Evolutionary conservation across 2,329 filamentous ascomycete species (phyloP).

Genomic region (Fusarium protoensiforme): DNA sequence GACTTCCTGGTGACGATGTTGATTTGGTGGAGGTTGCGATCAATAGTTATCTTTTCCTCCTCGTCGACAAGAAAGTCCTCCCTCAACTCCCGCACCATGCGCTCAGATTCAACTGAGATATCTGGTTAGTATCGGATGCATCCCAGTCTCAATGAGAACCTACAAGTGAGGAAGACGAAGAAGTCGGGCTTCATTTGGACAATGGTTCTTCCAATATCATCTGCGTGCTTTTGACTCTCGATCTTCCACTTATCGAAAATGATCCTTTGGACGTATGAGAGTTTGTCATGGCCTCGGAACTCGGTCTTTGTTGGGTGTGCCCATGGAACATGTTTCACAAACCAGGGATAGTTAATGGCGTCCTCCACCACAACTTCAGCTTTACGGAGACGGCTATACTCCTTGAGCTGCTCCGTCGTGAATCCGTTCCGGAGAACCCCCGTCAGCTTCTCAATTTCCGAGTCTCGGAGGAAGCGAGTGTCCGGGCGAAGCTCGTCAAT

Average conservation of each 20-base stretch:
- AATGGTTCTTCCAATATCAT: slow-evolving; percentile 54
- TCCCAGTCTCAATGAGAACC: slow-evolving; percentile 31
- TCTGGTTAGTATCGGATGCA: neutral
- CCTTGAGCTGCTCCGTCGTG: slow-evolving; percentile 55
- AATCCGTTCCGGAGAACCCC: slow-evolving; percentile 57
- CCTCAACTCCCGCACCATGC: slow-evolving; percentile 43
- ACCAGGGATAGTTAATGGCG: slow-evolving; percentile 52
- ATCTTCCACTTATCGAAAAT: slow-evolving; percentile 63
- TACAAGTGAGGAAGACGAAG: slow-evolving; percentile 60
- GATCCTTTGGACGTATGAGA: slow-evolving; percentile 54
- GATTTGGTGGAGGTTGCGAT: slow-evolving; percentile 35
- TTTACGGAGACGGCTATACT: slow-evolving; percentile 51
- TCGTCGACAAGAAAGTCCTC: slow-evolving; percentile 46
- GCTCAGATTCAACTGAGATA: slow-evolving; percentile 22
- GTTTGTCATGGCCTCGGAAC: slow-evolving; percentile 50
- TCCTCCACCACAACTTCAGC: neutral
- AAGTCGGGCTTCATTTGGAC: slow-evolving; percentile 53
- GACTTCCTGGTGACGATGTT: slow-evolving; percentile 46
- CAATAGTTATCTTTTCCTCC: slow-evolving; percentile 45
- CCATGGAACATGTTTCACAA: slow-evolving; percentile 56
- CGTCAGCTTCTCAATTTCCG: slow-evolving; percentile 56
- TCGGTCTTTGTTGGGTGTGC: slow-evolving; percentile 19
- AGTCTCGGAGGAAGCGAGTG: slow-evolving; percentile 50
- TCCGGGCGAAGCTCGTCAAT: slow-evolving; percentile 62
- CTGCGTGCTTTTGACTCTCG: slow-evolving; percentile 57